A percentile compares a stretch with the other conserved stretches of the same genome.
These are phyloP conservation scores for Aphanomyces invadans DNA, from an alignment of 352 stramenopile genomes.

Conservation along the genomic window DNA sequence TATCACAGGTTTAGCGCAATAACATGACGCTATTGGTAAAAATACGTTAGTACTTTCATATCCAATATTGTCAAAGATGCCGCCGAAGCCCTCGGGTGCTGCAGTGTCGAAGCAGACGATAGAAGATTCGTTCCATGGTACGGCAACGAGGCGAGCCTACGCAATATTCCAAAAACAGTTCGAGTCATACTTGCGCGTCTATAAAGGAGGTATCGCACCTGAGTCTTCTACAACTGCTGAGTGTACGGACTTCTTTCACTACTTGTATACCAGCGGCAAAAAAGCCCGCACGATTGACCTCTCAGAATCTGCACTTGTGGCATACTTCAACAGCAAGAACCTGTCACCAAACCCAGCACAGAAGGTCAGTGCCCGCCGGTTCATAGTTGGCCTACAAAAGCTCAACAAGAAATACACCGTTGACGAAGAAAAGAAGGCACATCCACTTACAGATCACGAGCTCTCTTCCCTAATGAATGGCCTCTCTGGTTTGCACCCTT, in stretches of 20 bases:
- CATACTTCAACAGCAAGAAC: constrained; percentile 14
- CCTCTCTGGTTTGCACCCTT: not conserved
- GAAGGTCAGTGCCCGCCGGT: not conserved
- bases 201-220: not conserved
- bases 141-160: constrained; percentile 7
- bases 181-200: not conserved
- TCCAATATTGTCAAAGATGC: not conserved
- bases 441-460: constrained; percentile 3
- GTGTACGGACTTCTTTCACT: constrained; percentile 9
- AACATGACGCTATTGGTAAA: constrained; percentile 1
- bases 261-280: not conserved
- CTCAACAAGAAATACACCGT: not conserved
- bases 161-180: constrained; percentile 16
- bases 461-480: not conserved
- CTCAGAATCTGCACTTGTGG: constrained; percentile 5
- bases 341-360: constrained; percentile 9
- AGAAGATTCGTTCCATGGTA: not conserved
- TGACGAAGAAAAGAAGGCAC: constrained; percentile 21
- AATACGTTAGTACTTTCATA: constrained; percentile 2
- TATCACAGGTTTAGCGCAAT: not conserved
- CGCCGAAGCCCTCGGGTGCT: not conserved
- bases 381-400: constrained; percentile 3
- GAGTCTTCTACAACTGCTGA: not conserved
- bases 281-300: not conserved
- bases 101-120: constrained; percentile 2